phyloP scores from a whole-genome alignment of 2,329 filamentous ascomycete genomes.

The Alternaria alternata region DNA sequence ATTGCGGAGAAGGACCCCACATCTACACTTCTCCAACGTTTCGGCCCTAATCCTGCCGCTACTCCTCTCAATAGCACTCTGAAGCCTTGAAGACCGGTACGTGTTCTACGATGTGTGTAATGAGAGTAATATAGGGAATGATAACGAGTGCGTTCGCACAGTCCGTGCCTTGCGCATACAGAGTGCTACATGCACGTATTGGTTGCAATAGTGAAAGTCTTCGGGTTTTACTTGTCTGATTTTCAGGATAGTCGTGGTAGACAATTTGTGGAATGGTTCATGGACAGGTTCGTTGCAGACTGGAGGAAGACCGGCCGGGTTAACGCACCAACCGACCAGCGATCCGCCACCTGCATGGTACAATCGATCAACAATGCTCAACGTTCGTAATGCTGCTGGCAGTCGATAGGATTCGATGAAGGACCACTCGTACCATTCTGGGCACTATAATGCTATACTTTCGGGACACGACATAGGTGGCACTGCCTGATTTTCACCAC shows the following conservation, averaged over 20 bases:
- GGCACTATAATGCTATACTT: neutral
- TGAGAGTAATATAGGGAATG: neutral
- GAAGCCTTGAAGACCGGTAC: neutral
- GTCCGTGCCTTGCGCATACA: neutral
- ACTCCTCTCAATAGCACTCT: neutral
- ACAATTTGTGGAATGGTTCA: neutral
- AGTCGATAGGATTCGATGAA: neutral
- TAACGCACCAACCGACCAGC: neutral
- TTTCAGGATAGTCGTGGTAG: neutral
- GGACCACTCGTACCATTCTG: neutral
- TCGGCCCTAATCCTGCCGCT: neutral
- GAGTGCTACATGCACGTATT: neutral
- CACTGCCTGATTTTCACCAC: slow-evolving; percentile 16
- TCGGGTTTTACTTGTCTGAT: neutral
- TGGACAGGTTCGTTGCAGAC: neutral
- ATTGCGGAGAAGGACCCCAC: slow-evolving; percentile 30
- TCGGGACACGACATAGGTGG: neutral
- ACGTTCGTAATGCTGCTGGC: neutral
- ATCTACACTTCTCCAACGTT: slow-evolving; percentile 14
- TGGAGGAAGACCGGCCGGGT: neutral
- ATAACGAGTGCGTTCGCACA: neutral
- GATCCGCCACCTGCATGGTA: neutral
- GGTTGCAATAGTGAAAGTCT: neutral
- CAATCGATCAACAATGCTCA: neutral
- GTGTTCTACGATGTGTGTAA: neutral